Evolutionary conservation across 1,284 basidiomycete species (phyloP).

Genomic region (Wallemia hederae): DNA sequence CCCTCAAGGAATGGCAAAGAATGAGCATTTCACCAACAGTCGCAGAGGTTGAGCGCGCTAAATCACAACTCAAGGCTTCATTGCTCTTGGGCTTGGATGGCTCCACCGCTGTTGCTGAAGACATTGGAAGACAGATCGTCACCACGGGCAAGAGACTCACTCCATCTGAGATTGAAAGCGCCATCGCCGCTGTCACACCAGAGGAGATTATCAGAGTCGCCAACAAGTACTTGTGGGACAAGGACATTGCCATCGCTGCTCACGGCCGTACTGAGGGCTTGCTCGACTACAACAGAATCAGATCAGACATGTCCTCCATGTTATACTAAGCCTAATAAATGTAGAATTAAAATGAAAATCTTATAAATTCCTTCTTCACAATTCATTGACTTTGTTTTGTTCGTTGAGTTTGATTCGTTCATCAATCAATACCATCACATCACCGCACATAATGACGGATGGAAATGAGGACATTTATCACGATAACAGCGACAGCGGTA

Average conservation of each 20-base stretch:
- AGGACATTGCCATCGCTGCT: slow-evolving; percentile 55
- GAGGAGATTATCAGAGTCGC: slow-evolving; percentile 87
- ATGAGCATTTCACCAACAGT: slow-evolving; percentile 66
- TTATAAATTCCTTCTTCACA: background rate
- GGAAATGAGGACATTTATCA: background rate
- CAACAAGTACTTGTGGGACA: slow-evolving; percentile 90
- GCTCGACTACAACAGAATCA: slow-evolving; percentile 40
- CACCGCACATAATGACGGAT: background rate
- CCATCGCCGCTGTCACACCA: slow-evolving; percentile 59
- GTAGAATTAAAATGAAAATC: background rate
- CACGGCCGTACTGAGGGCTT: slow-evolving; percentile 67
- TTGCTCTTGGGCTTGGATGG: slow-evolving; percentile 75
- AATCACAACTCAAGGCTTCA: slow-evolving; percentile 89
- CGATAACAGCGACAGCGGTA: too few relatives aligned
- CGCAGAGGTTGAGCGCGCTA: slow-evolving; percentile 80
- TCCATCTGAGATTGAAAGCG: slow-evolving; percentile 75
- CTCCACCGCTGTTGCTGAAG: slow-evolving; percentile 85
- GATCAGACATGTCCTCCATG: slow-evolving; percentile 28
- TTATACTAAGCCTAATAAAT: background rate
- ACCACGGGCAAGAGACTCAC: slow-evolving; percentile 70
- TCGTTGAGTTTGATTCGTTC: too few relatives aligned
- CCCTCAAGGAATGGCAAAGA: slow-evolving; percentile 82
- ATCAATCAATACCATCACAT: too few relatives aligned
- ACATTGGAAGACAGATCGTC: slow-evolving; percentile 87
- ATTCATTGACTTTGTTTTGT: too few relatives aligned